phyloP scores from a whole-genome alignment of 1,284 basidiomycete species.

The Trametes pubescens region DNA sequence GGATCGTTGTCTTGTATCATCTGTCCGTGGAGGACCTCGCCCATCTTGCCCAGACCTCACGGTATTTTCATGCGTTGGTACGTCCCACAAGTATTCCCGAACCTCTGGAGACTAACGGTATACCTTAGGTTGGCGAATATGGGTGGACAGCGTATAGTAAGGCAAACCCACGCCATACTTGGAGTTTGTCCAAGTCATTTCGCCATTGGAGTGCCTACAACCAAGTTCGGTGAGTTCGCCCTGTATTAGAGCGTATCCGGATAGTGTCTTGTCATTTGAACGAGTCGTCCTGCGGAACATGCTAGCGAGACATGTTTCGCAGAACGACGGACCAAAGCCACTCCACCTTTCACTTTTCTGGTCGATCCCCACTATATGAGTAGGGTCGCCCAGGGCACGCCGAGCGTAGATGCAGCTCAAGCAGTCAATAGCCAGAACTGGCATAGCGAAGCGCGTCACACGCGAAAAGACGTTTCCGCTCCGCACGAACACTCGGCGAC shows the following conservation, averaged over 20 bases:
- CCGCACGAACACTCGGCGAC: no score
- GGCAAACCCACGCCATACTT: constrained; percentile 58
- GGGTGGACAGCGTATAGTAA: constrained; percentile 67
- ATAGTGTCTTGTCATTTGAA: background rate
- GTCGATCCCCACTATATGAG: no score
- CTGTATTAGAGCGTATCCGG: background rate
- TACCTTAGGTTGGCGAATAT: constrained; percentile 61
- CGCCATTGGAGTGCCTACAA: constrained; percentile 54
- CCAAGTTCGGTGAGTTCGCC: constrained; percentile 46
- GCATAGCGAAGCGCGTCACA: no score
- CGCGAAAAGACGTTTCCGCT: no score
- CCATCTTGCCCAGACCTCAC: constrained; percentile 56
- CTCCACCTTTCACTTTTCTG: no score
- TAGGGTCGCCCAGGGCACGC: no score
- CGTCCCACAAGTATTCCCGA: constrained; percentile 34
- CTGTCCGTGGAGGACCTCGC: constrained; percentile 56
- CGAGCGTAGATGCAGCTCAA: no score
- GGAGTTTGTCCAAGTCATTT: constrained; percentile 57
- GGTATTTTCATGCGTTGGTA: constrained; percentile 56
- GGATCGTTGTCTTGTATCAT: constrained; percentile 60
- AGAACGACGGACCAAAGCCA: no score
- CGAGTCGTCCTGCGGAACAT: background rate
- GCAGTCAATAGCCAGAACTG: no score
- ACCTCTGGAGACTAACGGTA: background rate
- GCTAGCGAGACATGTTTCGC: background rate